These are phyloP conservation scores for Botryosphaeria agaves DNA, from an alignment of 2,329 filamentous ascomycete species.

Conservation along the genomic window DNA sequence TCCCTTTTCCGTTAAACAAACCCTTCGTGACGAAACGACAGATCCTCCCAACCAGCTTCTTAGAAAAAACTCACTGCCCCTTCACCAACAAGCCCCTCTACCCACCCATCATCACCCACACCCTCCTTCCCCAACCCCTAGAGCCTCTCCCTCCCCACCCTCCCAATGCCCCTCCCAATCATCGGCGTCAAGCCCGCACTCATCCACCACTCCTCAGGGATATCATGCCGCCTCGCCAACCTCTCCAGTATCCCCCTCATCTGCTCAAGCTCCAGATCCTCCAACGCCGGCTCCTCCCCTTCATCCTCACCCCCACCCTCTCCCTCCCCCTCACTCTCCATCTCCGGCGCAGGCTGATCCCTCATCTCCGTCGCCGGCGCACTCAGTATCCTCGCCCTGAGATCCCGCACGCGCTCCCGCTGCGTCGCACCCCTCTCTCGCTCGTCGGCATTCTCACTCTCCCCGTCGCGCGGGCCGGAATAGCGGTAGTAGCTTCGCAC, in stretches of 20 bases:
- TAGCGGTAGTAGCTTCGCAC: background rate
- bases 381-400: too few species aligned
- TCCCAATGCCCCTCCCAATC: background rate
- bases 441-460: background rate
- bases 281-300: background rate
- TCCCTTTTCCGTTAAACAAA: too few species aligned
- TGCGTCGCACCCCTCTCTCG: background rate
- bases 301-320: background rate
- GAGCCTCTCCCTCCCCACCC: background rate
- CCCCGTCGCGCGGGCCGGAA: background rate
- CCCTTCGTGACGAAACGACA: too few species aligned
- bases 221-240: constrained; percentile 52
- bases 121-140: too few species aligned
- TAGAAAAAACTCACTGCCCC: too few species aligned
- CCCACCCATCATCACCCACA: too few species aligned
- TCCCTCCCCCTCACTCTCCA: constrained; percentile 1
- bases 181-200: constrained; percentile 18
- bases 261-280: constrained; percentile 33
- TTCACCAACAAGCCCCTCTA: too few species aligned
- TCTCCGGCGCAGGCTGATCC: constrained; percentile 1
- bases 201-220: constrained; percentile 68
- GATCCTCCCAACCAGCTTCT: too few species aligned
- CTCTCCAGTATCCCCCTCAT: constrained; percentile 58
- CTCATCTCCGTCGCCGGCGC: constrained; percentile 6
- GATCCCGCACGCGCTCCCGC: background rate